These are phyloP conservation scores for Aspergillus floridensis DNA, from an alignment of 2,329 filamentous ascomycete genomes.

Conservation along the genomic window DNA sequence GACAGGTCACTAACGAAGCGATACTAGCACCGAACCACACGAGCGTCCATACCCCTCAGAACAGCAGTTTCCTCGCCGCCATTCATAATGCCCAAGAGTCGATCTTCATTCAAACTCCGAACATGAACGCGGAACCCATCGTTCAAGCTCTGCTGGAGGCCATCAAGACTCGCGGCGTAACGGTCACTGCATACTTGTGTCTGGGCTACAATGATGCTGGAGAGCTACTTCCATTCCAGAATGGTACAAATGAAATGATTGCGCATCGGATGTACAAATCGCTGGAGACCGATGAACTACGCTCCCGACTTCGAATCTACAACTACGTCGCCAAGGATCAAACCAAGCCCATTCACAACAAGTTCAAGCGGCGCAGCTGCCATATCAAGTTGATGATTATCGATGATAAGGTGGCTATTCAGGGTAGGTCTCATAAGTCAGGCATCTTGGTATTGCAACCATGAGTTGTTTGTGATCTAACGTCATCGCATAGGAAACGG, in stretches of 20 bases:
- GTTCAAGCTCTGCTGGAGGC: conserved; percentile 63
- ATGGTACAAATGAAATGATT: conserved; percentile 72
- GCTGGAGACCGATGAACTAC: conserved; percentile 53
- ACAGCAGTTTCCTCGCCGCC: conserved; percentile 70
- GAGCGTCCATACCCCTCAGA: conserved; percentile 66
- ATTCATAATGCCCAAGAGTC: conserved; percentile 61
- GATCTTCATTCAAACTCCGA: conserved; percentile 77
- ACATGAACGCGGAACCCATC: conserved; percentile 69
- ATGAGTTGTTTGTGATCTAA: no score
- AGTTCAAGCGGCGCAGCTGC: conserved; percentile 64
- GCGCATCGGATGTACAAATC: conserved; percentile 58
- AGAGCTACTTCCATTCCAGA: conserved; percentile 71
- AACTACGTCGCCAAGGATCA: conserved; percentile 77
- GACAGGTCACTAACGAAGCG: neutral
- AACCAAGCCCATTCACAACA: conserved; percentile 63
- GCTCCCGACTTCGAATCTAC: conserved; percentile 57
- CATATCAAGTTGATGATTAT: conserved; percentile 77
- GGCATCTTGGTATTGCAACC: no score
- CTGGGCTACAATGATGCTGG: conserved; percentile 78
- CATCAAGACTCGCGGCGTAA: conserved; percentile 60
- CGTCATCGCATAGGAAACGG: conserved; percentile 52
- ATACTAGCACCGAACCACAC: conserved; percentile 54
- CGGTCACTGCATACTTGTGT: conserved; percentile 69
- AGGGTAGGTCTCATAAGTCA: conserved; percentile 45
- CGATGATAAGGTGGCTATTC: conserved; percentile 66